Evolutionary conservation across 805 yeast species (phyloP).

Genomic region (Torulaspora indica): DNA sequence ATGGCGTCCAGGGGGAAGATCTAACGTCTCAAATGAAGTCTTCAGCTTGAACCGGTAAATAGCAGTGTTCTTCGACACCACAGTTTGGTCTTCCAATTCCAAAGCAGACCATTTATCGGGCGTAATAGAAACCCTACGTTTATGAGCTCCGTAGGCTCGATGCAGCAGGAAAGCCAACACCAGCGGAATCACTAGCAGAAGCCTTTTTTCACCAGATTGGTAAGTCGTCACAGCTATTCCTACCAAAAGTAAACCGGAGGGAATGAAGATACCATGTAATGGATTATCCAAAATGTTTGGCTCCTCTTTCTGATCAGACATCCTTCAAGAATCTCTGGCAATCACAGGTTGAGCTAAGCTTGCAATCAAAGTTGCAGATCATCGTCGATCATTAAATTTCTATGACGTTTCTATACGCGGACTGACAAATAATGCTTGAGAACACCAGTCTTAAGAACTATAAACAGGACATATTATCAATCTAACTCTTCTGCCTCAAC

Average conservation of each 20-base stretch:
- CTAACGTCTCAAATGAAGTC: constrained; percentile 55
- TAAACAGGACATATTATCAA: neutral
- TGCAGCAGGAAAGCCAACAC: constrained; percentile 39
- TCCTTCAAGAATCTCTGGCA: neutral
- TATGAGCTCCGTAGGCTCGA: constrained; percentile 38
- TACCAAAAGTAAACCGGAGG: constrained; percentile 52
- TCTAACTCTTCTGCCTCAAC: constrained; percentile 32
- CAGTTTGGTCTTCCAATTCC: constrained; percentile 69
- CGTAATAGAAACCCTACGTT: constrained; percentile 44
- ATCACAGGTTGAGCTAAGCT: neutral
- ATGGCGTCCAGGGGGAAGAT: constrained; percentile 72
- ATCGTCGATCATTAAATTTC: neutral
- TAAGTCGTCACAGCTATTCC: constrained; percentile 56
- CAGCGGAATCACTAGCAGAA: constrained; percentile 35
- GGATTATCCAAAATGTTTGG: constrained; percentile 58
- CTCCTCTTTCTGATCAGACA: constrained; percentile 32
- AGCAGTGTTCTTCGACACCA: constrained; percentile 65
- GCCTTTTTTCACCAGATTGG: constrained; percentile 32
- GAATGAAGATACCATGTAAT: constrained; percentile 71
- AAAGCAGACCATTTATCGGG: constrained; percentile 55
- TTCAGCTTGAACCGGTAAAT: constrained; percentile 65
- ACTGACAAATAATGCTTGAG: constrained; percentile 3
- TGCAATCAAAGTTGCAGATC: neutral
- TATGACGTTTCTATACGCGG: neutral
- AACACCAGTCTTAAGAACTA: neutral